Evolutionary conservation across 306 rosid species (phyloP).

Genomic region (Cicer chorassanicum): DNA sequence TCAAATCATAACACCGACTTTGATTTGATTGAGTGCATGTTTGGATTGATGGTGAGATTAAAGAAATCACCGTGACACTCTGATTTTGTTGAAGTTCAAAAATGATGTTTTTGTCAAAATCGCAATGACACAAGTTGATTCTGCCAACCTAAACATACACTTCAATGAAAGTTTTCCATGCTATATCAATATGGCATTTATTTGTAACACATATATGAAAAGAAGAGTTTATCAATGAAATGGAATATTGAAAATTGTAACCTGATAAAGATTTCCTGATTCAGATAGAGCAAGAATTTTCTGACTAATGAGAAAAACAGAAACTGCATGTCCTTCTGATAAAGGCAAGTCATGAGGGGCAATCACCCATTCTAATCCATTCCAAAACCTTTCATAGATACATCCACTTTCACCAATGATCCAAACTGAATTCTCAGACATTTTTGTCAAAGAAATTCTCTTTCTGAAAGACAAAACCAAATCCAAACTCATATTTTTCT

Average conservation of each 20-base stretch:
- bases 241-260: slow-evolving; percentile 32
- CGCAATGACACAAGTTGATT: no score
- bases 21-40: no score
- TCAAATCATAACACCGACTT: no score
- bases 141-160: no score
- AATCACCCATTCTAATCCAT: slow-evolving; percentile 90
- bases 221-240: slow-evolving; percentile 34
- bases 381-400: slow-evolving; percentile 96
- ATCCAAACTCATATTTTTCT: slow-evolving; percentile 36
- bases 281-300: slow-evolving; percentile 82
- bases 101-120: no score
- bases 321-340: slow-evolving; percentile 61
- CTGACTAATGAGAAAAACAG: slow-evolving; percentile 71
- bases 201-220: background rate
- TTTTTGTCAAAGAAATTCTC: slow-evolving; percentile 77
- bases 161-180: background rate
- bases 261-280: slow-evolving; percentile 80
- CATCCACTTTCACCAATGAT: slow-evolving; percentile 88
- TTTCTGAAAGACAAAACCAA: slow-evolving; percentile 63
- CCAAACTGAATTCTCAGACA: slow-evolving; percentile 85
- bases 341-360: slow-evolving; percentile 88
- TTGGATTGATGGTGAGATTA: no score
- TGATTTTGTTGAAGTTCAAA: no score
- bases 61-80: no score
- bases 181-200: background rate